Conservation (phyloP, 148 eudicot genomes). For the Cornus controversa region DNA sequence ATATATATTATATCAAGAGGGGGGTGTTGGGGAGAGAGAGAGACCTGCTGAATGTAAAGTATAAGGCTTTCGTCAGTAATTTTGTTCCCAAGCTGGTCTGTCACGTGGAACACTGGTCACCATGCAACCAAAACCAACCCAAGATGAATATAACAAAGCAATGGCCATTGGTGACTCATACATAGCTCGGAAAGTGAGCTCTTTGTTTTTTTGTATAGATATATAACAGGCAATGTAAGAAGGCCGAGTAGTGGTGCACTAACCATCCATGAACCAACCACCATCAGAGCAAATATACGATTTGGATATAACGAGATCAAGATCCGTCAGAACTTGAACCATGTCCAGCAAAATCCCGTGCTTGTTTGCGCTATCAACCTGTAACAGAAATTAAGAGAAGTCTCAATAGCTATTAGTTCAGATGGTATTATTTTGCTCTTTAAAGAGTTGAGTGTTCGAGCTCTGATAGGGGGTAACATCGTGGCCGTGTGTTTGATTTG, state of each 20-base stretch:
- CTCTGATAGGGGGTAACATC: too few relatives aligned
- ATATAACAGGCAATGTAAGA: background rate
- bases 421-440: too few relatives aligned
- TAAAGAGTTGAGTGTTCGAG: too few relatives aligned
- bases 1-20: background rate
- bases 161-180: conserved; percentile 9
- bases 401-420: too few relatives aligned
- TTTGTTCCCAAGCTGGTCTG: conserved; percentile 77
- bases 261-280: conserved; percentile 96
- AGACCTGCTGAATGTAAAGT: conserved; percentile 68
- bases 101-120: conserved; percentile 80
- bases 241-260: conserved; percentile 15
- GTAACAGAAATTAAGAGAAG: background rate
- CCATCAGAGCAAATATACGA: conserved; percentile 91
- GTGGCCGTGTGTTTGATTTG: too few relatives aligned
- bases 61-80: conserved; percentile 69
- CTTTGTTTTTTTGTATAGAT: background rate
- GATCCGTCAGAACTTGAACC: conserved; percentile 90
- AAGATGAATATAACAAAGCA: conserved; percentile 15
- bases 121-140: conserved; percentile 24
- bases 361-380: conserved; percentile 90
- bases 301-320: conserved; percentile 77
- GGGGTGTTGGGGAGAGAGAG: conserved; percentile 6
- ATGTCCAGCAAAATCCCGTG: conserved; percentile 83
- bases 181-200: conserved; percentile 6